Base-by-base conservation (phyloP, 1,284 basidiomycete species). In the Malassezia sp. region DNA sequence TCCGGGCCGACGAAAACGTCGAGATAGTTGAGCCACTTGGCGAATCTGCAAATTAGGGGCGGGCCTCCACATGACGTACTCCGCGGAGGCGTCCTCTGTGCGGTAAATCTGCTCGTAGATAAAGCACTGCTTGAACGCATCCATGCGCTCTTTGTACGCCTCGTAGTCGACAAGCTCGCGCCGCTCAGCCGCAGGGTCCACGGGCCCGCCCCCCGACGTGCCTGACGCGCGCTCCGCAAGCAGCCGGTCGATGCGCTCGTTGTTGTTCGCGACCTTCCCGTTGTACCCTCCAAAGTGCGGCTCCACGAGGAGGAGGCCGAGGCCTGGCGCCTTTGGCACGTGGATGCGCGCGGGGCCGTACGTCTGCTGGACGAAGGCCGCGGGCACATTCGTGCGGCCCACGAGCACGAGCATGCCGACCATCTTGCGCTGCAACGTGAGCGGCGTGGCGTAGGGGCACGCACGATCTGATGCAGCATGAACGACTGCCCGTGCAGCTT, bases 401-500 rank as follows among this genome's bases (percentile, higher is more conserved):
- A 70, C 34, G 17, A 96, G 75, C 26, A 96, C 81, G 10, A 91
- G 76, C 28, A 82, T 77, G 1, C 84, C 80, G 73, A 96, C 87
- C 93, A 99, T 99, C 74, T 97, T 97, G 42, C 93, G 83, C n/a
- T n/a, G n/a, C n/a, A n/a, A n/a, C n/a, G n/a, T n/a, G n/a, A n/a
- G n/a, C n/a, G n/a, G n/a, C n/a, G n/a, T n/a, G n/a, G n/a, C n/a
- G n/a, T n/a, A n/a, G n/a, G n/a, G n/a, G n/a, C n/a, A n/a, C n/a
- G n/a, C n/a, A n/a, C n/a, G 56, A 79, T 78, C 64, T 97, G 91
- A 71, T 99, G 91, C 47, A 97, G 73, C 93, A 99, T 97, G 71
- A 99, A 99, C 59, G 86, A 90, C 71, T 97, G 93, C 0, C 91
- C 93, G 63, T 96, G 88, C 65, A 96, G 83, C 56, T 85, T 77